Conservation (phyloP, 2,329 filamentous ascomycete genomes). For the Aureobasidium leucospermi region DNA sequence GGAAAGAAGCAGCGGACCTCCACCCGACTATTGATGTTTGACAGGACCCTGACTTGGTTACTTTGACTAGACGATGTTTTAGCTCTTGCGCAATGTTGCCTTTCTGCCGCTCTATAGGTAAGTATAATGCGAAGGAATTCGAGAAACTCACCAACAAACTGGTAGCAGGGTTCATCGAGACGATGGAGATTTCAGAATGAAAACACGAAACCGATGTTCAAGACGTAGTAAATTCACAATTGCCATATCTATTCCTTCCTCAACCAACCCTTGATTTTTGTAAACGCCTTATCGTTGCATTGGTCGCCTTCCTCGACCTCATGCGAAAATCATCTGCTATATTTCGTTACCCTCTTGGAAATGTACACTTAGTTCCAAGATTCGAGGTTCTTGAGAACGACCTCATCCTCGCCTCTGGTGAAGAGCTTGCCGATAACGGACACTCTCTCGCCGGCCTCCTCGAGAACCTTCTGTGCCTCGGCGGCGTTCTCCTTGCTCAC, state of each 20-base stretch:
- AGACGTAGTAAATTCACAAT: neutral
- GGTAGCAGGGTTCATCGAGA: neutral
- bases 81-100: neutral
- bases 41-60: neutral
- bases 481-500: slow-evolving; percentile 60
- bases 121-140: neutral
- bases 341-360: neutral
- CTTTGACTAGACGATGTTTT: neutral
- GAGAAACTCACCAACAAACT: slow-evolving; percentile 1
- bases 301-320: neutral
- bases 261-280: slow-evolving; percentile 2
- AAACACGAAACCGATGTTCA: neutral
- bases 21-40: neutral
- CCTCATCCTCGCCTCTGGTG: slow-evolving; percentile 36
- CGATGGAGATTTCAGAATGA: neutral
- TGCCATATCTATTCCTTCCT: slow-evolving; percentile 4
- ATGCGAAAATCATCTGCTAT: neutral
- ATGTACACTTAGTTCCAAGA: slow-evolving; percentile 7
- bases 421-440: slow-evolving; percentile 68
- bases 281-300: slow-evolving; percentile 6
- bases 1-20: neutral
- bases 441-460: slow-evolving; percentile 66
- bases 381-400: slow-evolving; percentile 12
- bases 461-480: slow-evolving; percentile 53
- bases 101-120: neutral